Base-by-base conservation (phyloP, 1,284 basidiomycete species). In the Tilletiaria anomala region DNA sequence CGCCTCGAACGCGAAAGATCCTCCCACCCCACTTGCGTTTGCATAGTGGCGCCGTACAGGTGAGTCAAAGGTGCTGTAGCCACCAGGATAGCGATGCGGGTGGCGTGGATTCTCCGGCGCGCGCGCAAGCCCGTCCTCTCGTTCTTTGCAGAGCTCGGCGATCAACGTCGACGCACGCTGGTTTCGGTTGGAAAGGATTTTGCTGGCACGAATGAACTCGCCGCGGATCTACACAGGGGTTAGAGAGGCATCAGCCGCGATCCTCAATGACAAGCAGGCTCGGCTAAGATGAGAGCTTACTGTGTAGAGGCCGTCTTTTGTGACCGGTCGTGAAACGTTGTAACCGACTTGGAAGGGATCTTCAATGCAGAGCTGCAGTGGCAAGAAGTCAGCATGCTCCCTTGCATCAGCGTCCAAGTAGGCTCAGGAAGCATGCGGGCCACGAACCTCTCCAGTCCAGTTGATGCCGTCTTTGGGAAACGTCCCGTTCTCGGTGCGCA, bases 321-420 rank as follows among this genome's bases (percentile, higher is more conserved):
- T 96, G 17, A 96, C 91, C 52, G 91, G 96, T 50, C 91, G 76
- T 3, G 87, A 82, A 34, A 97, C 91, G 56, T 97, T 97, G 72
- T 84, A 97, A 54, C 87, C 80, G 29, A 75, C 76, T 68, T 96
- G 89, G 65, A 97, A 97, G 1, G 91, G 91, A 70, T 97, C 91
- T 80, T 66, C 63, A 37, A 66, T 93, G 50, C 44, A 50, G 22
- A 44, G 47, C 32, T 52, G 20, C 18, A 31, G 17, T n/a, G 32
- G 6, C 31, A 24, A 11, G 18, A 39, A 34, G 21, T 34, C 21
- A 31, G 18, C 31, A 32, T 20, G 11, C 35, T 11, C 6, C 19
- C 4, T 6, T n/a, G 21, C 21, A 6, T 5, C 5, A 5, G 14
- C 29, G 11, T 17, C 12, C 15, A 15, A 37, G 24, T 24, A 14